Base-by-base conservation (phyloP, 1,139 yeast species). In the Yamadazyma spencermartinsiae region DNA sequence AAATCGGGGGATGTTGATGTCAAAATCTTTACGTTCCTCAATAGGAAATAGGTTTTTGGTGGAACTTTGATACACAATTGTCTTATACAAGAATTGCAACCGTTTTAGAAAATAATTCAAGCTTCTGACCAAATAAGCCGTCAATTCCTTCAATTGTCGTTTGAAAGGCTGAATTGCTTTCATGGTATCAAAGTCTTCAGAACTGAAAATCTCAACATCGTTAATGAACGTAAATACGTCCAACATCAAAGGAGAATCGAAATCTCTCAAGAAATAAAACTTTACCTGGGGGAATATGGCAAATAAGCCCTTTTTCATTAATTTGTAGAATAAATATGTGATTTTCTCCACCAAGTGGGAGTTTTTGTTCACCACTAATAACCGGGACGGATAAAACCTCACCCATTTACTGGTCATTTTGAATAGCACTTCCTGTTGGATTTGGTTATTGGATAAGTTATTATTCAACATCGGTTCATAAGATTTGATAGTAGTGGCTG, bases 231-330 rank as follows among this genome's bases (percentile, higher is more conserved):
- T 55, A 41, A 59, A 63, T 3, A 68, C 66, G 40, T 69, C 75
- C 37, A 65, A 48, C 66, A 68, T 67, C 38, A 70, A 56, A 1
- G 76, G 74, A 41, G 66, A 57, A 44, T 68, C 75, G 44, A 71
- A 70, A 50, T 70, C 75, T 26, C 74, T 49, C 7, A 70, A 46
- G 38, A 65, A 69, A 46, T 65, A 68, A 43, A 61, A 70, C 42
- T 65, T 68, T 7, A 68, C 62, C 41, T 71, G 76, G 1, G 76
- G 76, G 20, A 62, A 54, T 12, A 69, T 51, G 0, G 72, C 69
- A 46, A 55, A 68, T 13, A 69, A 47, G 1, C 63, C 54, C 43
- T 67, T 68, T 39, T 64, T 65, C 42, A 67, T 56, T 10, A 60
- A 56, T 41, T 63, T 63, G 54, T 54, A 66, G 44, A 63, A 68